A percentile compares a stretch with the other conserved stretches of the same genome.
Evolutionary conservation across 2,329 filamentous ascomycete genomes (phyloP).

Genomic region (Raffaelea albimanens): DNA sequence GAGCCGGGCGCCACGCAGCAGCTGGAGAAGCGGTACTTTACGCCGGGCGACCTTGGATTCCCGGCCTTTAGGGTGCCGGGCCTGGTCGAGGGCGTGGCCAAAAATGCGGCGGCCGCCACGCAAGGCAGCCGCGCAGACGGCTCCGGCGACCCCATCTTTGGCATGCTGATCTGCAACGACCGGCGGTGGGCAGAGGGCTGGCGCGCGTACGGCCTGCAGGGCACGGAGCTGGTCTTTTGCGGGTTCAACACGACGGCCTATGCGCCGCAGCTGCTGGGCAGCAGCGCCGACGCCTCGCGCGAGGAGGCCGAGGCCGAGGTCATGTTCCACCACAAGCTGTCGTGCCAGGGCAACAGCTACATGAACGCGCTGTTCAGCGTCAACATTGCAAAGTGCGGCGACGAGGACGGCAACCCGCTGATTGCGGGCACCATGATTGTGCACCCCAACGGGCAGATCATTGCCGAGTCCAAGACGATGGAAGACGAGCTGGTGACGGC

Average conservation of each 20-base stretch:
- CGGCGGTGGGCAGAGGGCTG: slow-evolving; percentile 41
- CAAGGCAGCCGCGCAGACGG: slow-evolving; percentile 4
- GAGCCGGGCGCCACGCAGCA: slow-evolving; percentile 40
- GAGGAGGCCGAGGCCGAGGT: slow-evolving; percentile 26
- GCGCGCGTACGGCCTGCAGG: slow-evolving; percentile 38
- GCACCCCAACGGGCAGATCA: slow-evolving; percentile 34
- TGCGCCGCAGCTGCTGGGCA: slow-evolving; percentile 27
- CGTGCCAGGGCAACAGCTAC: slow-evolving; percentile 39
- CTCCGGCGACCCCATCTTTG: slow-evolving; percentile 41
- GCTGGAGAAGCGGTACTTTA: slow-evolving; percentile 46
- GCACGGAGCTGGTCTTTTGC: slow-evolving; percentile 28
- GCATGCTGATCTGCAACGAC: slow-evolving; percentile 44
- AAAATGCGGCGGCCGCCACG: slow-evolving; percentile 17
- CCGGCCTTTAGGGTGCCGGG: slow-evolving; percentile 39
- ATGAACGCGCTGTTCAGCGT: slow-evolving; percentile 40
- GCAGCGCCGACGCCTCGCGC: slow-evolving; percentile 24
- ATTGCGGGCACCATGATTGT: slow-evolving; percentile 38
- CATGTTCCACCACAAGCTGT: slow-evolving; percentile 37
- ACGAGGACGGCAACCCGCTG: slow-evolving; percentile 32
- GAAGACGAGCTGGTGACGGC: slow-evolving; percentile 39
- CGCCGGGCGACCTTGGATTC: slow-evolving; percentile 41
- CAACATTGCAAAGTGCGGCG: slow-evolving; percentile 33
- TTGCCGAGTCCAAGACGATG: slow-evolving; percentile 37
- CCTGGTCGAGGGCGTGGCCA: slow-evolving; percentile 27
- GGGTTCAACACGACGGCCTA: slow-evolving; percentile 39